These are phyloP conservation scores for Mortierella antarctica DNA, from an alignment of 192 early-diverging fungal genomes.

Conservation along the genomic window DNA sequence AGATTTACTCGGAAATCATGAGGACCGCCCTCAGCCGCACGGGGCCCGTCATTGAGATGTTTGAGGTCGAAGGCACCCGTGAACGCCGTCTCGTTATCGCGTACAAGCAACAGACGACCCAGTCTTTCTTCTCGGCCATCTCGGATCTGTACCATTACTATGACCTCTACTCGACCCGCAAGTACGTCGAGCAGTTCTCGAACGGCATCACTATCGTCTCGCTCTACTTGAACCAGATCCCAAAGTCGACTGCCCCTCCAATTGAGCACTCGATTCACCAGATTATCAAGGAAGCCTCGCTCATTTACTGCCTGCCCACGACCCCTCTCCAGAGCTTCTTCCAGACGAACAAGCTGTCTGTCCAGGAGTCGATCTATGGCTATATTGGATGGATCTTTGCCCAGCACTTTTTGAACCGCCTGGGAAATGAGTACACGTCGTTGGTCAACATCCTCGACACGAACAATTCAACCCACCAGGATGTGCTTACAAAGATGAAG, in stretches of 20 bases:
- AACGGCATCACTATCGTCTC: conserved; percentile 96
- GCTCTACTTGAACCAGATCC: conserved; percentile 89
- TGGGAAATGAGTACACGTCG: conserved; percentile 92
- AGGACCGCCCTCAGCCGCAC: conserved; percentile 83
- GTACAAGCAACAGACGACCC: conserved; percentile 89
- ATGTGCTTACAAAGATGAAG: conserved; percentile 97
- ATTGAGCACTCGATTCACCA: conserved; percentile 91
- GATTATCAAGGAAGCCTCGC: conserved; percentile 96
- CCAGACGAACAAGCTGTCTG: conserved; percentile 89
- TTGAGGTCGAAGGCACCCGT: conserved; percentile 86
- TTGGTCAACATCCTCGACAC: conserved; percentile 86
- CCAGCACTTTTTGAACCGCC: conserved; percentile 98
- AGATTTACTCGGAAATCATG: conserved; percentile 89
- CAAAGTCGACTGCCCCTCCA: conserved; percentile 79
- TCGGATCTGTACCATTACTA: conserved; percentile 99
- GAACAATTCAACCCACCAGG: conserved; percentile 84
- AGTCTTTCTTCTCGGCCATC: conserved; percentile 92
- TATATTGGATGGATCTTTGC: conserved; percentile 98
- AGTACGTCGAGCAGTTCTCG: conserved; percentile 99
- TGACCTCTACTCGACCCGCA: conserved; percentile 92
- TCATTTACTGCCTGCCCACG: conserved; percentile 95
- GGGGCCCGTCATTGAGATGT: conserved; percentile 94
- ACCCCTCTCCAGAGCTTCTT: conserved; percentile 95
- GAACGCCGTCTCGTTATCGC: conserved; percentile 94
- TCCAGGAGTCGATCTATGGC: conserved; percentile 97